These are phyloP conservation scores for Ophiostoma ips DNA, from an alignment of 2,329 filamentous ascomycete genomes.

Conservation along the genomic window DNA sequence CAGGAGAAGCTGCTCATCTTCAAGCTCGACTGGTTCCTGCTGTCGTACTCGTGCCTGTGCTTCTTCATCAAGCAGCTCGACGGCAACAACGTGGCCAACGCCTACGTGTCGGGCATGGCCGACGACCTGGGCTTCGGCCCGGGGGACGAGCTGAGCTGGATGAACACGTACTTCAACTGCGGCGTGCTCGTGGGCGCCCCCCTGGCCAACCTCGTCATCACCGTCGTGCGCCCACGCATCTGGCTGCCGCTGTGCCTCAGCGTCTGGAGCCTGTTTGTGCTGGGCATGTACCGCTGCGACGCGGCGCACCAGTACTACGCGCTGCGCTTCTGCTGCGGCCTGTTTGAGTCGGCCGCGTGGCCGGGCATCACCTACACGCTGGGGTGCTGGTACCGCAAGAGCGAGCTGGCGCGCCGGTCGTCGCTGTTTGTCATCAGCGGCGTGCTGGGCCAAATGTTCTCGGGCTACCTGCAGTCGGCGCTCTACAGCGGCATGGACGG, in stretches of 20 bases:
- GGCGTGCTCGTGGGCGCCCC: slow-evolving; percentile 31
- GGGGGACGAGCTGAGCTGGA: slow-evolving; percentile 28
- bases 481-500: slow-evolving; percentile 42
- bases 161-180: slow-evolving; percentile 33
- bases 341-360: slow-evolving; percentile 39
- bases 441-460: slow-evolving; percentile 52
- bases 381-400: slow-evolving; percentile 49
- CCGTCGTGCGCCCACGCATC: slow-evolving; percentile 27
- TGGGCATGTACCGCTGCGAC: slow-evolving; percentile 27
- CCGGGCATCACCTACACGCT: slow-evolving; percentile 33
- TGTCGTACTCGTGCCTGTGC: slow-evolving; percentile 27
- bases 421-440: slow-evolving; percentile 43
- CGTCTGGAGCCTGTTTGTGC: slow-evolving; percentile 26
- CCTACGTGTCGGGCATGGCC: slow-evolving; percentile 32
- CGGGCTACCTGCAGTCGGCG: slow-evolving; percentile 43
- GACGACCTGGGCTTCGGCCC: slow-evolving; percentile 29
- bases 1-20: slow-evolving; percentile 31
- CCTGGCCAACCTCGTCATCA: slow-evolving; percentile 30
- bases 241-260: slow-evolving; percentile 27
- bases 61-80: slow-evolving; percentile 35
- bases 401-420: slow-evolving; percentile 45
- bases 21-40: slow-evolving; percentile 36
- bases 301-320: slow-evolving; percentile 27
- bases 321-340: slow-evolving; percentile 38
- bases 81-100: slow-evolving; percentile 32